These are phyloP conservation scores for Erythrophleum fordii DNA, from an alignment of 306 rosid genomes.

Conservation along the genomic window DNA sequence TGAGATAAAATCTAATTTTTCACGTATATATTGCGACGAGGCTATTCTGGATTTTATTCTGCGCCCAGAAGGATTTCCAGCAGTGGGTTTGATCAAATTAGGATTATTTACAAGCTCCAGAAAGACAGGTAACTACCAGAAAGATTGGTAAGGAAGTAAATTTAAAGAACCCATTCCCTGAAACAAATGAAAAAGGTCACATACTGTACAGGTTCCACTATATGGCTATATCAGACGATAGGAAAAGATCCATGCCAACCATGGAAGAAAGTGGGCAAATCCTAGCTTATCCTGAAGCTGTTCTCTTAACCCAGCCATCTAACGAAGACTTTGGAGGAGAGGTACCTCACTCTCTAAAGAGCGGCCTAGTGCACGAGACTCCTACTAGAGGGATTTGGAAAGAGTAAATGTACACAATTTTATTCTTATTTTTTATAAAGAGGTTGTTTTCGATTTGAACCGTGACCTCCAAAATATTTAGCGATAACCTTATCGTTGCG, in stretches of 20 bases:
- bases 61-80: conserved; percentile 65
- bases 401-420: too few relatives aligned
- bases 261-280: conserved; percentile 32
- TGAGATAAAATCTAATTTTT: not conserved
- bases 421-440: too few relatives aligned
- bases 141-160: not conserved
- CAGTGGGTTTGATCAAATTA: conserved; percentile 59
- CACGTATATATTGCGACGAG: conserved; percentile 67
- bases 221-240: conserved; percentile 68
- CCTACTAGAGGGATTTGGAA: too few relatives aligned
- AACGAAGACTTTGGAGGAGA: conserved; percentile 71
- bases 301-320: conserved; percentile 58
- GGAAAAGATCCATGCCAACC: conserved; percentile 76
- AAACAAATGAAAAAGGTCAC: not conserved
- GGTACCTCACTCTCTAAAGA: conserved; percentile 32
- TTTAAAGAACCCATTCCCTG: not conserved
- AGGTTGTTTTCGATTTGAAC: too few relatives aligned
- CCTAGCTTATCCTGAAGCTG: conserved; percentile 81
- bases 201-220: conserved; percentile 54
- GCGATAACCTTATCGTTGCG: too few relatives aligned
- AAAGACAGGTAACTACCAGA: conserved; percentile 46
- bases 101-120: conserved; percentile 65
- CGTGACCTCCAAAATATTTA: too few relatives aligned
- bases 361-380: too few relatives aligned
- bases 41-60: conserved; percentile 70